Evolutionary conservation across 2,329 filamentous ascomycete species (phyloP).

Genomic region (Penicillium sp.): DNA sequence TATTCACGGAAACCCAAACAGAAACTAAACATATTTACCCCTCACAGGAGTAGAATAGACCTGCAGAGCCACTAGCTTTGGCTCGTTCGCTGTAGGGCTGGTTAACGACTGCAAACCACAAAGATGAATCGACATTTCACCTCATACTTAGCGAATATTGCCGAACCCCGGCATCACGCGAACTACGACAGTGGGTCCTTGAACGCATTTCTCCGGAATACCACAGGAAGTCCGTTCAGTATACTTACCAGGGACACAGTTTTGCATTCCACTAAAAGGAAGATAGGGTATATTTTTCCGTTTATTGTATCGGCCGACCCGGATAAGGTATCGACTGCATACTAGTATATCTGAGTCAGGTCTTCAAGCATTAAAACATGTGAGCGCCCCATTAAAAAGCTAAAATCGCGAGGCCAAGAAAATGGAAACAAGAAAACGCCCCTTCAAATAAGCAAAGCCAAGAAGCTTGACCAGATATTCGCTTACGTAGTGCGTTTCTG

Average conservation of each 20-base stretch:
- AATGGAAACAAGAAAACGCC: neutral
- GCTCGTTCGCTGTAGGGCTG: neutral
- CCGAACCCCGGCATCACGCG: neutral
- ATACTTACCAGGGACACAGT: no score
- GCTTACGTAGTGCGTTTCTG: neutral
- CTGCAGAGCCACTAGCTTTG: neutral
- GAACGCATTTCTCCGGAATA: neutral
- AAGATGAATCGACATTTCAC: neutral
- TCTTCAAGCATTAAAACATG: neutral
- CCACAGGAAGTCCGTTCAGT: neutral
- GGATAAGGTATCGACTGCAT: neutral
- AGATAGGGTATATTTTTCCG: neutral
- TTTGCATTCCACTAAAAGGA: no score
- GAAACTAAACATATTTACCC: neutral
- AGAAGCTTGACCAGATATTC: neutral
- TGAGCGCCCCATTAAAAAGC: neutral
- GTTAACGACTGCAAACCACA: neutral
- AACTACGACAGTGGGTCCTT: neutral
- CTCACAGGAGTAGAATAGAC: neutral
- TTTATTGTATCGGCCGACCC: neutral
- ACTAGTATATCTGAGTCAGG: neutral
- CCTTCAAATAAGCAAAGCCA: neutral
- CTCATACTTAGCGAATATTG: neutral
- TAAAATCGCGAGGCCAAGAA: neutral
- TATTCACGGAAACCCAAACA: neutral